phyloP scores from a whole-genome alignment of 2,329 filamentous ascomycete species.

The Talaromyces sp. region DNA sequence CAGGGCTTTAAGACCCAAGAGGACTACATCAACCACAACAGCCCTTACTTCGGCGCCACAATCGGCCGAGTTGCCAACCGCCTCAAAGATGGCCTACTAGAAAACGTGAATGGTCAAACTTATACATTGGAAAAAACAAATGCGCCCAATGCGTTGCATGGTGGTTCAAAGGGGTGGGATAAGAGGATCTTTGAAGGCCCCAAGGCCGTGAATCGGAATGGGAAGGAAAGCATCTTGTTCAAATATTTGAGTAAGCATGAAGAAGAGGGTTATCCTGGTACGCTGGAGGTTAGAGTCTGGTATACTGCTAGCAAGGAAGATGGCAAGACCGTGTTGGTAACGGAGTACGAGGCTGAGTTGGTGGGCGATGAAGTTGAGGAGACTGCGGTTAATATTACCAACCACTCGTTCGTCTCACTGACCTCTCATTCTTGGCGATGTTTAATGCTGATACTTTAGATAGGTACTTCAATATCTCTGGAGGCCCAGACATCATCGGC shows the following conservation, averaged over 20 bases:
- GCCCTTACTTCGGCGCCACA: constrained; percentile 83
- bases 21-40: constrained; percentile 72
- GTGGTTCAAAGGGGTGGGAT: constrained; percentile 71
- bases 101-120: constrained; percentile 64
- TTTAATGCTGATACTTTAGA: background rate
- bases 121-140: constrained; percentile 72
- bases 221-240: constrained; percentile 66
- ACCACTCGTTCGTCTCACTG: constrained; percentile 68
- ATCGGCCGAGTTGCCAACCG: constrained; percentile 85
- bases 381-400: constrained; percentile 89
- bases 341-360: constrained; percentile 87
- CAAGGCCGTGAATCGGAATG: constrained; percentile 52
- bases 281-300: constrained; percentile 70
- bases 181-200: constrained; percentile 76
- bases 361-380: constrained; percentile 74
- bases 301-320: constrained; percentile 73
- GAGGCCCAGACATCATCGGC: constrained; percentile 57
- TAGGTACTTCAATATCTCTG: constrained; percentile 67
- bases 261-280: constrained; percentile 87
- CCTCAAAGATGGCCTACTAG: constrained; percentile 66
- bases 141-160: constrained; percentile 69
- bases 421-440: background rate
- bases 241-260: constrained; percentile 68
- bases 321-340: constrained; percentile 68
- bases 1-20: constrained; percentile 75